These are phyloP conservation scores for Monilinia polystroma DNA, from an alignment of 2,329 filamentous ascomycete genomes.

Conservation along the genomic window DNA sequence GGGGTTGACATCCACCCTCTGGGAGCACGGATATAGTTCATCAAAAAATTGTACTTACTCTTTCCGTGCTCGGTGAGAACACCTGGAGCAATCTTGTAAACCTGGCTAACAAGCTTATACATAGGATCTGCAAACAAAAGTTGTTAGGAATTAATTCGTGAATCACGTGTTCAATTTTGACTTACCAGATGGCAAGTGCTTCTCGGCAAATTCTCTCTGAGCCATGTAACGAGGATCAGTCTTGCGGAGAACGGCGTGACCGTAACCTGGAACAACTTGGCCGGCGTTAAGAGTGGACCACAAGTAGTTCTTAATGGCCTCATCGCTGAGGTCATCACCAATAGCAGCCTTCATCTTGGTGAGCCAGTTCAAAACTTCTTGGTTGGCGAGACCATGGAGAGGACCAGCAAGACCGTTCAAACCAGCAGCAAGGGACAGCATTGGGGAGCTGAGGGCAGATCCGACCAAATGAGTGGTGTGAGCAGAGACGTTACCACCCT, in stretches of 20 bases:
- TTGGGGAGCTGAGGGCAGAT: slow-evolving; percentile 92
- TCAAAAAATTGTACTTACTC: slow-evolving; percentile 85
- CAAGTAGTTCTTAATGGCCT: slow-evolving; percentile 97
- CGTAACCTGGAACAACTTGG: slow-evolving; percentile 96
- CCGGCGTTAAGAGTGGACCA: slow-evolving; percentile 95
- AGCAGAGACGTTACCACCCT: slow-evolving; percentile 97
- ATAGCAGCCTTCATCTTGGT: slow-evolving; percentile 96
- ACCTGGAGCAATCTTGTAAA: slow-evolving; percentile 99
- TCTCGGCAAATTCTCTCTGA: slow-evolving; percentile 85
- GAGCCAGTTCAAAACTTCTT: slow-evolving; percentile 99
- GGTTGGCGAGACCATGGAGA: slow-evolving; percentile 98
- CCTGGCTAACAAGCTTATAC: slow-evolving; percentile 99
- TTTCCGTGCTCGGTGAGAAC: slow-evolving; percentile 99
- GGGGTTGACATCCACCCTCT: neutral
- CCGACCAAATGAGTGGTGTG: slow-evolving; percentile 99
- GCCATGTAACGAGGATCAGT: slow-evolving; percentile 98
- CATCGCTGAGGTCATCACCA: slow-evolving; percentile 92
- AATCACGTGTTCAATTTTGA: neutral
- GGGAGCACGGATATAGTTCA: neutral
- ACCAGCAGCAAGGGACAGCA: slow-evolving; percentile 93
- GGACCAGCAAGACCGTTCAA: slow-evolving; percentile 97
- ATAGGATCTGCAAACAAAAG: slow-evolving; percentile 92
- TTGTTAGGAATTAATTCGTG: slow-evolving; percentile 23
- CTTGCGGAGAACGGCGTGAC: slow-evolving; percentile 98
- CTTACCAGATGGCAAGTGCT: slow-evolving; percentile 20